Evolutionary conservation across 768 basidiomycete genomes (phyloP), one percentile per base, ranked within the genome.

Genomic region (Bullera alba): DNA sequence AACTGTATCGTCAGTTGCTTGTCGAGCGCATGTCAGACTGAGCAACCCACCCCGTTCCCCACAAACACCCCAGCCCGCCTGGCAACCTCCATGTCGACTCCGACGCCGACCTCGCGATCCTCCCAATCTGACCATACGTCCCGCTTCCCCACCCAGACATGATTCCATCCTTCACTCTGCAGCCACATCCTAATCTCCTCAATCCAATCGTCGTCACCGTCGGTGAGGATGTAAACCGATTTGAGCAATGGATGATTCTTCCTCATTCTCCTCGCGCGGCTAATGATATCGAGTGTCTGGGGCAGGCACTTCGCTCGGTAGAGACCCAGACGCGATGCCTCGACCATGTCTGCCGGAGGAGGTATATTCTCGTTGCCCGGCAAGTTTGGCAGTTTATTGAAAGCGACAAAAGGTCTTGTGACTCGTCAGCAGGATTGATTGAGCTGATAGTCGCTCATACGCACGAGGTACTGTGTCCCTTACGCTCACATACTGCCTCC

Each of bases 351-450:
- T 3, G 48, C 17, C 6, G 70, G 55, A 5, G 70, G 65, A 0
- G 70, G 70, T 10, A 72, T 60, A 55, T 69, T 67, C 46, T 72
- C 67, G 59, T 72, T 72, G 2, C 70, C 70, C 6, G 70, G 70
- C 0, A 66, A 50, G 42, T 38, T 25, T 8, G 68, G 60, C 3
- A 69, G 50, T 43, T 69, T 68, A 57, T 69, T 72, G 61, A 66
- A 72, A 14, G 60, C 64, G 5, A 61, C 63, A 30, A 72, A 69
- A 2, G 70, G 70, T 4, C 70, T 69, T 46, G 15, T 44, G 27
- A 27, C 32, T 12, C 27, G n/a, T 16, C 15, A 41, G 35, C 16
- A 25, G 17, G n/a, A 39, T 1, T 10, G 15, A 26, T 30, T 10
- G 6, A 2, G 15, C 10, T 1, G 8, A 14, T 14, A 30, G 28